Evolutionary conservation across 192 early-diverging fungal species (phyloP).

Genomic region (Chytriomyces hyalinus): DNA sequence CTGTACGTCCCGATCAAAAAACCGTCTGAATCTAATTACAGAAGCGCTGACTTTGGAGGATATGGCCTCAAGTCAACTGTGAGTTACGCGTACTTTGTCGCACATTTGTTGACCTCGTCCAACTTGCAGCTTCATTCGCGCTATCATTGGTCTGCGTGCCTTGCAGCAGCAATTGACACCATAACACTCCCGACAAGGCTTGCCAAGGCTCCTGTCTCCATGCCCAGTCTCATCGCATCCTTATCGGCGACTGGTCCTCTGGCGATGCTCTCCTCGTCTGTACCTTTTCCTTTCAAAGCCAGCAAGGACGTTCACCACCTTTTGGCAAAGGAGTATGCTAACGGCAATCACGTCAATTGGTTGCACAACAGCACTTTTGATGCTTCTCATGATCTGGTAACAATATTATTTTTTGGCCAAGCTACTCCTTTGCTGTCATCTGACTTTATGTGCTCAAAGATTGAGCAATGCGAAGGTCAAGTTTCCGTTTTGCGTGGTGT

Average conservation of each 20-base stretch:
- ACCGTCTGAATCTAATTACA: constrained; percentile 4
- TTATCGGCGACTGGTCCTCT: constrained; percentile 10
- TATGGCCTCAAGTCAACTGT: constrained; percentile 17
- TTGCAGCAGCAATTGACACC: constrained; percentile 23
- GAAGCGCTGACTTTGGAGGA: constrained; percentile 14
- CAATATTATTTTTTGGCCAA: neutral
- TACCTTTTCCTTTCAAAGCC: constrained; percentile 14
- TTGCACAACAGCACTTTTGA: constrained; percentile 16
- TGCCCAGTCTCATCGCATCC: constrained; percentile 1
- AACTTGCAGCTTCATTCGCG: constrained; percentile 11
- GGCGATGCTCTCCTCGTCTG: constrained; percentile 17
- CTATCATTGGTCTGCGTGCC: constrained; percentile 28
- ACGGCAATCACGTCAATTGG: constrained; percentile 25
- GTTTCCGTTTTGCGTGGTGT: constrained; percentile 18
- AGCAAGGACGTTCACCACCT: neutral
- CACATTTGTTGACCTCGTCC: neutral
- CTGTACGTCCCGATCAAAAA: constrained; percentile 44
- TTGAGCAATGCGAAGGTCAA: constrained; percentile 21
- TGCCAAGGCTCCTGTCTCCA: neutral
- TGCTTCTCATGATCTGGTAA: constrained; percentile 9
- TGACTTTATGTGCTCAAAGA: neutral
- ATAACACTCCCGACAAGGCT: constrained; percentile 24
- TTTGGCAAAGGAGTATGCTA: neutral
- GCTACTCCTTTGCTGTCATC: neutral
- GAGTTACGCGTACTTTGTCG: neutral